phyloP scores from a whole-genome alignment of 805 yeast genomes.

The Lipomyces orientalis region DNA sequence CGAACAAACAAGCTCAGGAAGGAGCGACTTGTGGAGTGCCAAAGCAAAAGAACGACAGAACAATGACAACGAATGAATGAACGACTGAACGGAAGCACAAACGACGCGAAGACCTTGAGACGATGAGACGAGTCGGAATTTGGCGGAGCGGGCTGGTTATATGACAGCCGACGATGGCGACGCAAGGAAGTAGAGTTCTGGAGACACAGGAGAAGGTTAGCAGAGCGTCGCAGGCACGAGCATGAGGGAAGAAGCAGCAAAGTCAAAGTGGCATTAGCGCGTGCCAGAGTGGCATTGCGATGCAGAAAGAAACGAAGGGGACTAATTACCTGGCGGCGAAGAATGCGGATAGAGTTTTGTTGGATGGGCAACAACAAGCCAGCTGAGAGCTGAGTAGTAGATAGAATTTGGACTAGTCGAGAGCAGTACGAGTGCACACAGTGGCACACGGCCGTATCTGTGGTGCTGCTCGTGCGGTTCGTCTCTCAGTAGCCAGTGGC shows the following conservation, averaged over 20 bases:
- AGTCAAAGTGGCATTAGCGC: neutral
- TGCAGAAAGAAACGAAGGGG: slow-evolving; percentile 4
- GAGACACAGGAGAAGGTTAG: slow-evolving; percentile 1
- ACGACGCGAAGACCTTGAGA: slow-evolving; percentile 4
- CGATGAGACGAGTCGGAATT: neutral
- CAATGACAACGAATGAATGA: slow-evolving; percentile 2
- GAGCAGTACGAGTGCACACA: neutral
- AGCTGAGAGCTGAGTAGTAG: neutral
- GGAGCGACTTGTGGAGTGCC: slow-evolving; percentile 35
- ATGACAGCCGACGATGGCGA: neutral
- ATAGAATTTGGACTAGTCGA: neutral
- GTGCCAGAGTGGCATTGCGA: slow-evolving; percentile 5
- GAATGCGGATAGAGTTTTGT: slow-evolving; percentile 1
- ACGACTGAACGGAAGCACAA: slow-evolving; percentile 5
- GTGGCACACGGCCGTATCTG: slow-evolving; percentile 3
- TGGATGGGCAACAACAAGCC: neutral
- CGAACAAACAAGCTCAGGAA: slow-evolving; percentile 33
- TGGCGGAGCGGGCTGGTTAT: neutral
- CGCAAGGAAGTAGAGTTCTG: neutral
- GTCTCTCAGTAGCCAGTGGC: neutral
- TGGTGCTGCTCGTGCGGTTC: neutral
- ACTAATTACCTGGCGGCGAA: neutral
- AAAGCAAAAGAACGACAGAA: slow-evolving; percentile 1
- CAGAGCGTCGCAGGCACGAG: neutral
- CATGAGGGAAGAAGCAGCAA: neutral